Evolutionary conservation across 1,139 yeast species (phyloP), one percentile per base, ranked within the genome.

Genomic region (Suhomyces atakaporum): DNA sequence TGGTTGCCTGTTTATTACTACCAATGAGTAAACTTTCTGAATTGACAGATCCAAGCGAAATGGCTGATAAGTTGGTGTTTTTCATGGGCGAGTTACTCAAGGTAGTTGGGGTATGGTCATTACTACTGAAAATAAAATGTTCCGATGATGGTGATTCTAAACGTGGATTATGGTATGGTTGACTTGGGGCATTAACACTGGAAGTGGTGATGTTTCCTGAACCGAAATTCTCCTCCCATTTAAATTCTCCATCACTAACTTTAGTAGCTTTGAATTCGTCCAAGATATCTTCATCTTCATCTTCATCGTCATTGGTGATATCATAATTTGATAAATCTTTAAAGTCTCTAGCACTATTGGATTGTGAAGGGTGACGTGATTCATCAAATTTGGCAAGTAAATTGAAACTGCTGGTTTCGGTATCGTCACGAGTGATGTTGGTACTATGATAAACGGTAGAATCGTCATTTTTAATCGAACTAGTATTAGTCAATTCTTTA

Each of bases 231-330:
- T 47, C 51, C 10, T 50, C 46, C 69, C 69, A 64, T 35, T 55
- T 54, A 35, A 54, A 51, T 37, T 56, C 61, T 2, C 67, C 67
- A 19, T 57, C 54, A 2, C 46, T 45, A 21, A 45, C 47, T 35
- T 54, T 53, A 14, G 62, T 51, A 10, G 66, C 66, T 30, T 54
- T 54, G 46, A 62, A 65, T 36, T 62, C 64, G 35, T 60, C 65
- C 22, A 43, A 40, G 24, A 47, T 41, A 16, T 40, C 41, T 12
- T 40, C 45, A 21, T 45, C 40, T 8, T 34, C 40, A 14, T 22
- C 27, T 2, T 27, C 31, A 14, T 30, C 31, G 7, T 30, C 26
- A 21, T 21, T 27, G 25, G 21, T 33, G 29, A 36, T 32, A 22
- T 34, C 39, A 31, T 39, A 49, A 35, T 33, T 46, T 36, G 42